Base-by-base conservation (phyloP, 176 grass and related monocot genomes). In the Carex kokanica region DNA sequence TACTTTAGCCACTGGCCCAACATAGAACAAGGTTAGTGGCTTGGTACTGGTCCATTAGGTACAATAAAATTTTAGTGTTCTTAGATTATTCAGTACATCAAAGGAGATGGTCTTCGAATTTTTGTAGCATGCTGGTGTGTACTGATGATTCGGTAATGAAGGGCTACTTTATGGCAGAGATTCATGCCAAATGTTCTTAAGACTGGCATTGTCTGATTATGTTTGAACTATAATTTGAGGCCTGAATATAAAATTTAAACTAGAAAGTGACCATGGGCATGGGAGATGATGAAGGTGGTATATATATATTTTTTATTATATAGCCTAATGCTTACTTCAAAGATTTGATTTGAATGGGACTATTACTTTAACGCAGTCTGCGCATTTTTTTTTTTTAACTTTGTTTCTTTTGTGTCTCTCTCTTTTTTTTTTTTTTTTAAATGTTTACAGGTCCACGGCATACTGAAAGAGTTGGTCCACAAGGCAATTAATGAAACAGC, bases 381-480 rank as follows among this genome's bases (percentile, higher is more conserved):
- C 13, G 6, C 23, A 21, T 25, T 63, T 43, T 60, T 2, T 58
- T 2, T 63, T 58, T 4, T 53, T 75, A 23, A 52, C 73, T 31
- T 51, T 2, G 2, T 27, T 75, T 69, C 31, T 60, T 7, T 6
- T 79, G 45, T 27, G 5, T 73, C 2, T 70, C 36, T 71, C 0
- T 43, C 6, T 71, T 2, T 47, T 1, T 70, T 41, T 69, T 4
- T 45, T 47, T 84, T 32, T 74, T 87, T 62, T 63, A 38, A 58
- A 73, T 81, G 41, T 72, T 91, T 81, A 14, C 86, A 98, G 96
- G 96, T 99, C 72, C 97, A 99, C 88, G 83, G 85, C 60, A 96
- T 99, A 83, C 88, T 99, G 5, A 99, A 99, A 80, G 97, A 99
- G 62, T 88, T 99, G 45, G 91, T 95, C 16, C 97, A 93, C 88